Percentiles rank a stretch among this genome's conserved stretches.
Evolutionary conservation across 2,329 filamentous ascomycete species (phyloP).

Genomic region (Epichloe sylvatica): DNA sequence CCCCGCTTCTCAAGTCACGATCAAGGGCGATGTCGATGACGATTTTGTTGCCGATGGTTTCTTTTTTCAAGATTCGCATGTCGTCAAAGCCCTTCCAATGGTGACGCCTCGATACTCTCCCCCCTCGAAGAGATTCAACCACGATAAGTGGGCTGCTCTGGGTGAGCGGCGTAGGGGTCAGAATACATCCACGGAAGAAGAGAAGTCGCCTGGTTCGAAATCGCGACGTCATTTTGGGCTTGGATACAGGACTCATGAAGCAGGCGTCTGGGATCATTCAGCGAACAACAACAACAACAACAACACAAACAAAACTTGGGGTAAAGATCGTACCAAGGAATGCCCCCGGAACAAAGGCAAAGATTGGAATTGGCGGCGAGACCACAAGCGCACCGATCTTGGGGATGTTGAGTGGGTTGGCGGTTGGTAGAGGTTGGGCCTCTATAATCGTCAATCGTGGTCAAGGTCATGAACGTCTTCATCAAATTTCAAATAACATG

Average conservation of each 20-base stretch:
- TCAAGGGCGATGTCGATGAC: constrained; percentile 42
- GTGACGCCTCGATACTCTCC: constrained; percentile 46
- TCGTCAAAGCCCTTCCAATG: constrained; percentile 22
- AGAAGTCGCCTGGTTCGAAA: constrained; percentile 36
- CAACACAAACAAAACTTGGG: constrained; percentile 14
- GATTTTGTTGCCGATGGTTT: constrained; percentile 56
- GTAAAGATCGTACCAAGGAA: constrained; percentile 35
- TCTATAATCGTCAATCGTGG: constrained; percentile 44
- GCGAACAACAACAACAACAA: constrained; percentile 18
- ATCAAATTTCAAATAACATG: neutral
- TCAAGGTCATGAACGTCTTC: constrained; percentile 26
- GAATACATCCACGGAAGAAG: constrained; percentile 34
- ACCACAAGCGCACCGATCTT: constrained; percentile 46
- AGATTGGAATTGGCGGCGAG: constrained; percentile 50
- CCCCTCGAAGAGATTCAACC: constrained; percentile 45
- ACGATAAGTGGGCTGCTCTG: constrained; percentile 83
- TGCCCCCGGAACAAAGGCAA: constrained; percentile 44
- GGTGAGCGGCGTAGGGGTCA: constrained; percentile 69
- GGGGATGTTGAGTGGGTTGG: constrained; percentile 89
- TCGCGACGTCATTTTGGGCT: constrained; percentile 35
- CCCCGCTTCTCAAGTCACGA: constrained; percentile 16
- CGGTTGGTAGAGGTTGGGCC: constrained; percentile 56
- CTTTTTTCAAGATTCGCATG: constrained; percentile 57
- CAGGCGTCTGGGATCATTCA: constrained; percentile 34
- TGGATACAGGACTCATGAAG: constrained; percentile 34